Evolutionary conservation across 768 basidiomycete genomes (phyloP).

Genomic region (Tricholoma terreum): DNA sequence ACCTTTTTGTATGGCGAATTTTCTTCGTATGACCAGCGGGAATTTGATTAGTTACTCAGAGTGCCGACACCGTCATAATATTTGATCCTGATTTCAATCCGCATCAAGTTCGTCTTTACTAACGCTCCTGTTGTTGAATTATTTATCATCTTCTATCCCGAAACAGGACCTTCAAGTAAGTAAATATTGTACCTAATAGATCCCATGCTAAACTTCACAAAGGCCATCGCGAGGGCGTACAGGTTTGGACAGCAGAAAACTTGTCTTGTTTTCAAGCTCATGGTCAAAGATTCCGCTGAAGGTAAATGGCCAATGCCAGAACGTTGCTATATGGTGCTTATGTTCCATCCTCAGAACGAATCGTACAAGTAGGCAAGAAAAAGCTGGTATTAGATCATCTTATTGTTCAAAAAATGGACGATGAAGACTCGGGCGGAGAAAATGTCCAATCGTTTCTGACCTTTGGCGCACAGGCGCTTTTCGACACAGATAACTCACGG

Average conservation of each 20-base stretch:
- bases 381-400: conserved; percentile 93
- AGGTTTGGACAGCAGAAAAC: conserved; percentile 95
- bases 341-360: conserved; percentile 61
- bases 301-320: conserved; percentile 36
- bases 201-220: conserved; percentile 6
- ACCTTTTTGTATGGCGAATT: conserved; percentile 53
- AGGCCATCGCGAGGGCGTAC: conserved; percentile 95
- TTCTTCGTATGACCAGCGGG: neutral
- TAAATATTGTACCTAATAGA: neutral
- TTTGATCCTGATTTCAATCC: conserved; percentile 98
- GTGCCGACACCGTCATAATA: conserved; percentile 90
- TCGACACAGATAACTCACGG: conserved; percentile 58
- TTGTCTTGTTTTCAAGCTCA: conserved; percentile 92
- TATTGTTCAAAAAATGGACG: conserved; percentile 95
- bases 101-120: conserved; percentile 63
- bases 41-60: conserved; percentile 42
- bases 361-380: conserved; percentile 91
- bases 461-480: conserved; percentile 84
- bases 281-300: conserved; percentile 94
- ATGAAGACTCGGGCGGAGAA: conserved; percentile 65
- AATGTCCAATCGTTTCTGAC: conserved; percentile 88
- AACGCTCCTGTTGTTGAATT: neutral
- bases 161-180: conserved; percentile 80
- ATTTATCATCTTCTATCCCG: neutral
- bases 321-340: neutral